phyloP scores from a whole-genome alignment of 257 asterid species.

The Capsicum baccatum region DNA sequence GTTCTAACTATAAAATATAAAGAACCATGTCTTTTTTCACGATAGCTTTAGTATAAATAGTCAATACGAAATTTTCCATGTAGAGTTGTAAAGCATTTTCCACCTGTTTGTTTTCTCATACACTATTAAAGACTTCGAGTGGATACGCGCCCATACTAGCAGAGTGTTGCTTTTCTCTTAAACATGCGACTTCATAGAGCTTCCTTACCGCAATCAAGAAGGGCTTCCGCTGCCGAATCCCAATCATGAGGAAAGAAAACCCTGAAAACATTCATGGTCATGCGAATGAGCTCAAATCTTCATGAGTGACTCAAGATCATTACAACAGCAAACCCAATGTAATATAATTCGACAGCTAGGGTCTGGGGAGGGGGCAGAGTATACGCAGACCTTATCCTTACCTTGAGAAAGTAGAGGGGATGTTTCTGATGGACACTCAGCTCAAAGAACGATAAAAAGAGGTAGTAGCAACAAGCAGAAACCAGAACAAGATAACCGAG shows the following conservation, averaged over 20 bases:
- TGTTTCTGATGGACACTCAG: neutral
- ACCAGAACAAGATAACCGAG: too few species aligned
- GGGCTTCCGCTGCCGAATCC: constrained; percentile 83
- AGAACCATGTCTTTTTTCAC: neutral
- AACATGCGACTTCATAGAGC: constrained; percentile 30
- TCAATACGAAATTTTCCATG: too few species aligned
- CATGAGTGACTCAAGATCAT: neutral
- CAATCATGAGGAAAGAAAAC: constrained; percentile 87
- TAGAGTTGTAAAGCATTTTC: neutral
- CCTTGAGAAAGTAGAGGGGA: neutral
- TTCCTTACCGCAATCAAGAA: constrained; percentile 55
- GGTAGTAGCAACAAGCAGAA: neutral
- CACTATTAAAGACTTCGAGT: neutral
- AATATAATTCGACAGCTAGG: neutral
- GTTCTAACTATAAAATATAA: neutral
- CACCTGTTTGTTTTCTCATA: neutral
- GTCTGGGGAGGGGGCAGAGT: neutral
- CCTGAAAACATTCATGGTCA: constrained; percentile 48
- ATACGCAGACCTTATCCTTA: neutral
- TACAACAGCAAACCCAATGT: neutral
- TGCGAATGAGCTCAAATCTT: neutral
- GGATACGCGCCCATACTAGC: neutral
- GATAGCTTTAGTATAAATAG: neutral
- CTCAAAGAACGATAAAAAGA: neutral
- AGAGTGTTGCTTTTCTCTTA: constrained; percentile 4